Evolutionary conservation across 768 basidiomycete species (phyloP).

Genomic region (Infundibulicybe gibba): DNA sequence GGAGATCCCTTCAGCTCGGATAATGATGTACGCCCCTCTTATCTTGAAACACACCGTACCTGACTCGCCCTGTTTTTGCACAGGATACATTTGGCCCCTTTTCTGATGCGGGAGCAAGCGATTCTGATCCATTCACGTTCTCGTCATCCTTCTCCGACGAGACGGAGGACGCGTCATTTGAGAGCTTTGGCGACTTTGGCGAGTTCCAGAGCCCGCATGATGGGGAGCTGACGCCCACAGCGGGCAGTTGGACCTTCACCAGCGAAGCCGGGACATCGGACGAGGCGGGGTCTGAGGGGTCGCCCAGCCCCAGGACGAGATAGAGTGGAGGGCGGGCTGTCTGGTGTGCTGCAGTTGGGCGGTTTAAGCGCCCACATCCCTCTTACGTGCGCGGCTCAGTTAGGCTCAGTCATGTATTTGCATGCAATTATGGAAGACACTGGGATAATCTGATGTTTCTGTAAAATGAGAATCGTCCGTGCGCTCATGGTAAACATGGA

Average conservation of each 20-base stretch:
- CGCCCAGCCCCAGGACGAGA: background rate
- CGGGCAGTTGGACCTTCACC: conserved; percentile 70
- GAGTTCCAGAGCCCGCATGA: conserved; percentile 81
- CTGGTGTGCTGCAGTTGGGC: no score
- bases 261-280: conserved; percentile 31
- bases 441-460: no score
- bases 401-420: no score
- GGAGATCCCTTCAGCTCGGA: conserved; percentile 48
- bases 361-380: no score
- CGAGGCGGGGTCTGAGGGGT: conserved; percentile 16
- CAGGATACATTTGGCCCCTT: conserved; percentile 81
- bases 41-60: background rate
- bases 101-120: conserved; percentile 54
- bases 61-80: conserved; percentile 3
- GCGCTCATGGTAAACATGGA: no score
- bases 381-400: no score
- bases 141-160: conserved; percentile 61
- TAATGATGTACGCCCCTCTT: conserved; percentile 44
- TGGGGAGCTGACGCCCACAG: conserved; percentile 53
- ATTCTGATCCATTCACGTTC: conserved; percentile 56
- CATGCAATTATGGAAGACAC: no score
- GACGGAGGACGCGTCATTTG: conserved; percentile 62
- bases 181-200: conserved; percentile 75
- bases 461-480: no score
- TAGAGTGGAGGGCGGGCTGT: background rate